Conservation (phyloP, 1,284 basidiomycete genomes). For the Austroboletus olivaceoglutinosus region DNA sequence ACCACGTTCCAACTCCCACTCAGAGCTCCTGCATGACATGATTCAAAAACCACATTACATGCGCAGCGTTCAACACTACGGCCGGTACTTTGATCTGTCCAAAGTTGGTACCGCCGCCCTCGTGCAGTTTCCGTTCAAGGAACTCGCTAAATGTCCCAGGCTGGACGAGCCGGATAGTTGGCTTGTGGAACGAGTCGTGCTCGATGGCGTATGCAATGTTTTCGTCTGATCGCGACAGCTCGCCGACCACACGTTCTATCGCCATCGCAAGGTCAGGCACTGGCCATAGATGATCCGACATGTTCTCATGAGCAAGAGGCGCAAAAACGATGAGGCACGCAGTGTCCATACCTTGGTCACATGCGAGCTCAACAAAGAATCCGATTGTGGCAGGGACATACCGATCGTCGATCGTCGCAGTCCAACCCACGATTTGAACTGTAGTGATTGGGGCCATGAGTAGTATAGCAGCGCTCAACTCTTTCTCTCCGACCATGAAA, state of each 20-base stretch:
- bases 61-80: background rate
- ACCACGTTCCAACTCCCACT: too few species aligned
- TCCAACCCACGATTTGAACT: constrained; percentile 18
- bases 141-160: background rate
- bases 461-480: constrained; percentile 10
- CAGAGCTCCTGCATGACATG: too few species aligned
- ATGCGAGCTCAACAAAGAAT: constrained; percentile 22
- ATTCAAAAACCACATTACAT: too few species aligned
- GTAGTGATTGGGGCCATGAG: background rate
- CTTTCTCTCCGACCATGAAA: constrained; percentile 14
- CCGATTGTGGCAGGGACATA: constrained; percentile 11
- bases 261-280: background rate
- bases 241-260: background rate
- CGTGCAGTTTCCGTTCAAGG: background rate
- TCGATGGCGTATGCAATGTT: background rate
- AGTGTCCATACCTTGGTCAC: background rate
- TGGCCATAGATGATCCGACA: background rate
- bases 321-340: background rate
- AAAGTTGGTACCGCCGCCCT: background rate
- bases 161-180: background rate
- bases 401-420: constrained; percentile 13
- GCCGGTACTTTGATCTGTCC: background rate
- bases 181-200: background rate
- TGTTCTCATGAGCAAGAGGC: background rate
- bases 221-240: background rate